Base-by-base conservation (phyloP, 495 filamentous ascomycete genomes). In the Bacidia rubella region DNA sequence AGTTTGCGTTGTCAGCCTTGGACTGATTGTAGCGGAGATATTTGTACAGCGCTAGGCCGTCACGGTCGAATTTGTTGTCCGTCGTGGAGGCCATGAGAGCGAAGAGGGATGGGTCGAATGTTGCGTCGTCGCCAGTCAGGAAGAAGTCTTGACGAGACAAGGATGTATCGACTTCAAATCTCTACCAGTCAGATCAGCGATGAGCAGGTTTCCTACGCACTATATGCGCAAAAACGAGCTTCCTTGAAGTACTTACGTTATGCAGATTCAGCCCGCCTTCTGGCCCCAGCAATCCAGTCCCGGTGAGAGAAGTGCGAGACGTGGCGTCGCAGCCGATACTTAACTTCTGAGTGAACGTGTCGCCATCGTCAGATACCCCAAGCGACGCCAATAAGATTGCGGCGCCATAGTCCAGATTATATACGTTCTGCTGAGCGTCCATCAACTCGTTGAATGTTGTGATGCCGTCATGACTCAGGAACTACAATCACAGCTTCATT, bases 291-390 rank as follows among this genome's bases (percentile, higher is more conserved):
- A 68, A 32, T n/a, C n/a, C n/a, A 23, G 45, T n/a, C 3, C 66
- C 61, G 26, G 46, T 60, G 29, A 55, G 50, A 2, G 67, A 66
- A 1, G 68, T 70, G 25, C 66, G 57, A 4, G 53, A 64, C 4
- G 68, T 69, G 35, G 68, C 67, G 56, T 72, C 65, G 54, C 69
- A 72, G 7, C 68, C 68, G 48, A 72, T 66, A 19, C 65, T 68
- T 2, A 72, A 53, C 58, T 68, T 70, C 49, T 57, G 54, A 3
- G 69, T 71, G n/a, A 65, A 53, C 2, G 58, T 17, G 43, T 70
- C 67, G 23, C 68, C 69, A 45, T 67, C 65, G 19, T 68, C 53
- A 26, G 54, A 58, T 3, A 72, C 48, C 17, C 65, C 64, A 2
- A 70, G 57, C 11, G 60, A 54, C 27, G 69, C 68, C 12, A 72